Conservation (phyloP, 2,329 filamentous ascomycete species). For the Talaromyces rugulosus region DNA sequence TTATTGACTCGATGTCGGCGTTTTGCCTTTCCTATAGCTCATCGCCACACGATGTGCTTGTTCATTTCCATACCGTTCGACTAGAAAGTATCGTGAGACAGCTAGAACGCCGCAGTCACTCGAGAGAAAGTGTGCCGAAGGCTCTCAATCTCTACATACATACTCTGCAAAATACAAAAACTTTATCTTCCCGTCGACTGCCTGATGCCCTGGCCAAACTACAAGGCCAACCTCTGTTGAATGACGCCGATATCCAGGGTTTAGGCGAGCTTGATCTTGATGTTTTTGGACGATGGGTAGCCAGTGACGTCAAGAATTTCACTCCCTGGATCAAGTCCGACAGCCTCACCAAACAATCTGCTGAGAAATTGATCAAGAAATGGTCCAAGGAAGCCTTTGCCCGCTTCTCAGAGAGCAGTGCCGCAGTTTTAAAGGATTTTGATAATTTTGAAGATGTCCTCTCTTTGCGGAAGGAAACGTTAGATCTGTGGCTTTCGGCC, state of each 20-base stretch:
- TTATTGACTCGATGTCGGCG: constrained; percentile 73
- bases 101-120: constrained; percentile 51
- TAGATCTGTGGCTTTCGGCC: constrained; percentile 71
- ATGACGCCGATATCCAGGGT: constrained; percentile 62
- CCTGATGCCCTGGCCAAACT: constrained; percentile 64
- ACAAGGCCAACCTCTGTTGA: constrained; percentile 66
- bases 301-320: constrained; percentile 77
- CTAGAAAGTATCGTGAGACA: constrained; percentile 62
- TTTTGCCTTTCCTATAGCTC: constrained; percentile 79
- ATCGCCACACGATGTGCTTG: constrained; percentile 71
- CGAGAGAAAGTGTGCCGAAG: constrained; percentile 54
- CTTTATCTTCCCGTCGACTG: constrained; percentile 68
- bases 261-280: constrained; percentile 73
- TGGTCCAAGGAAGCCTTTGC: constrained; percentile 63
- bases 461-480: constrained; percentile 62
- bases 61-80: constrained; percentile 72
- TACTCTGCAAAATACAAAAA: constrained; percentile 73
- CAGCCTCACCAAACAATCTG: constrained; percentile 60
- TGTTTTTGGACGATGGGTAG: constrained; percentile 72
- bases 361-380: constrained; percentile 55
- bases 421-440: constrained; percentile 13
- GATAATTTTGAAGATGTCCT: constrained; percentile 65
- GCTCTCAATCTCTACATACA: constrained; percentile 69
- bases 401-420: constrained; percentile 56
- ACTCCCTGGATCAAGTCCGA: constrained; percentile 84